Evolutionary conservation across 2,329 filamentous ascomycete genomes (phyloP), one percentile per base, ranked within the genome.

Genomic region (Verticillium isaacii): DNA sequence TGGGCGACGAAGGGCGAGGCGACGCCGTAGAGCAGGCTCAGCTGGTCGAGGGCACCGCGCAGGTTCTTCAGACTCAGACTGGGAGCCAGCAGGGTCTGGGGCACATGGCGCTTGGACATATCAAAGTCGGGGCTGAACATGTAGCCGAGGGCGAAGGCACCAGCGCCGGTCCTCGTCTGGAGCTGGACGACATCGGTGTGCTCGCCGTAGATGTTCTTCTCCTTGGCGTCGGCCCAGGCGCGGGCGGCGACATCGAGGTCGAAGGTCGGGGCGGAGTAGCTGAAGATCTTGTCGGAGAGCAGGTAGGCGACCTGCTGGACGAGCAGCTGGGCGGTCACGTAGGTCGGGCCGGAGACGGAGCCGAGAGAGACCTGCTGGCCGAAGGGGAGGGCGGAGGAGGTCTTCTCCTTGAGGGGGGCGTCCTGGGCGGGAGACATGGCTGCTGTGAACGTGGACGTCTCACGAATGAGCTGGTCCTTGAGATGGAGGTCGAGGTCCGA

Each of bases 71-170:
- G 81, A 66, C 89, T 94, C 56, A 91, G 88, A 0, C 93, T 93
- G 2, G 93, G 92, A 11, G 93, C 94, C 66, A 99, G 79, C 66
- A 99, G 88, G 17, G 92, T 89, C 82, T 99, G 95, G 2, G 95
- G 94, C 62, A 97, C 88, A 73, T 95, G 88, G 68, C 93, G 88
- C 83, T 95, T 97, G 80, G 85, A 87, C 70, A 97, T 77, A 74
- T 98, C 93, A 71, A 97, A 97, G 78, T 99, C 95, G 71, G 92
- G 92, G 64, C 93, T 97, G 83, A 98, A 99, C 74, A 98, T 91
- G 79, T 99, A 99, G 62, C 95, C 95, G 57, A 99, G 85, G 25
- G 95, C 93, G 72, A 98, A 90, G 66, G 91, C 88, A 61, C 94
- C 95, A 60, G 95, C 95, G 63, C 95, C 95, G 61, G 90, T 86